A percentile compares a stretch with the other conserved stretches of the same genome.
Conservation (phyloP, 495 filamentous ascomycete species). For the Patellaria atrata region DNA sequence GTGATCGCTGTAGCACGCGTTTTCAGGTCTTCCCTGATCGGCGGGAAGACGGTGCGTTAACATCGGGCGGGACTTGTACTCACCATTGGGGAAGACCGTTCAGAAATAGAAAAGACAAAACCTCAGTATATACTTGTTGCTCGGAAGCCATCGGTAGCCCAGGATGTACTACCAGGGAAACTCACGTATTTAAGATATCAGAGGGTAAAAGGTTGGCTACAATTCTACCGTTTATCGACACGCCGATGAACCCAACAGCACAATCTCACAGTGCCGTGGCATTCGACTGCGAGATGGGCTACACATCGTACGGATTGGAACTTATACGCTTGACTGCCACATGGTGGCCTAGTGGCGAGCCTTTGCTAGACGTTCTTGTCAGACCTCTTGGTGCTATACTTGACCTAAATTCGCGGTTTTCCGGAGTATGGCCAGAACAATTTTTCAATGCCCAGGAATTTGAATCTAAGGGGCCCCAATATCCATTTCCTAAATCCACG, state of each 20-base stretch:
- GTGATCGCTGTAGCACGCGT: conserved; percentile 69
- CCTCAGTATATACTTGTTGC: conserved; percentile 61
- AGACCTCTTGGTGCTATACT: conserved; percentile 69
- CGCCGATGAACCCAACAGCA: conserved; percentile 44
- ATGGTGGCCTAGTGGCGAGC: conserved; percentile 65
- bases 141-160: conserved; percentile 48
- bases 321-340: conserved; percentile 77
- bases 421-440: conserved; percentile 64
- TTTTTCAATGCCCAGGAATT: conserved; percentile 53
- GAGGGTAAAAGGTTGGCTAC: conserved; percentile 61
- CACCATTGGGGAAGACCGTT: conserved; percentile 60
- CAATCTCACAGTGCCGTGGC: conserved; percentile 40
- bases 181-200: conserved; percentile 80
- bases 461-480: too few relatives aligned
- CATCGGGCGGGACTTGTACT: conserved; percentile 59
- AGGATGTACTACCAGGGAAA: conserved; percentile 54
- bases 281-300: conserved; percentile 97
- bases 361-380: conserved; percentile 73
- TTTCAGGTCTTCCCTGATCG: conserved; percentile 92
- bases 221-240: conserved; percentile 63
- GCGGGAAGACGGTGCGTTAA: conserved; percentile 59
- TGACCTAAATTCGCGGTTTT: conserved; percentile 82
- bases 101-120: conserved; percentile 35
- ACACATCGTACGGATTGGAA: conserved; percentile 74
- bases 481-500: conserved; percentile 3